These are phyloP conservation scores for Hypoxylon sp. DNA, from an alignment of 2,329 filamentous ascomycete genomes.

Conservation along the genomic window DNA sequence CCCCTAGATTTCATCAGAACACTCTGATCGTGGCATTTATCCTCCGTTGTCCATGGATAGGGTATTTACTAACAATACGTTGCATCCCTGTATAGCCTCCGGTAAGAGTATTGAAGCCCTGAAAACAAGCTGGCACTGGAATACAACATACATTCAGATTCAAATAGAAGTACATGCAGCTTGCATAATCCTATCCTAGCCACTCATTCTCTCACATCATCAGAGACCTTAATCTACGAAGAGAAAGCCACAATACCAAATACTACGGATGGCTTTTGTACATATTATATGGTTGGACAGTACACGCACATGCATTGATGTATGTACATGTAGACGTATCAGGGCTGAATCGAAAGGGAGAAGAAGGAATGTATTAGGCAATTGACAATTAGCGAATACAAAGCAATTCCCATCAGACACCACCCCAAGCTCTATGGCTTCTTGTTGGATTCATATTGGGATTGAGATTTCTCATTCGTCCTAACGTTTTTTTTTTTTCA, in stretches of 20 bases:
- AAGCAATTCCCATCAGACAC: conserved; percentile 8
- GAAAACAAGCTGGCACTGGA: conserved; percentile 31
- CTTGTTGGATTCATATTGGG: conserved; percentile 20
- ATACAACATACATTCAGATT: conserved; percentile 37
- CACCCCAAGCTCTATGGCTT: conserved; percentile 5
- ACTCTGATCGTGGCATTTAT: too few species aligned
- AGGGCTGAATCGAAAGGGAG: conserved; percentile 4
- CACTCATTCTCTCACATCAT: conserved; percentile 24
- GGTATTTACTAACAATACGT: too few species aligned
- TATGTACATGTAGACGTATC: conserved; percentile 8
- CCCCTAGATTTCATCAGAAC: conserved; percentile 7
- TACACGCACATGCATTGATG: too few species aligned
- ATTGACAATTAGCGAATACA: too few species aligned
- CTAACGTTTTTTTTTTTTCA: conserved; percentile 8
- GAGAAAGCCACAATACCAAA: conserved; percentile 31
- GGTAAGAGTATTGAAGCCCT: too few species aligned
- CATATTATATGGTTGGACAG: too few species aligned
- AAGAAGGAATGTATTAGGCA: too few species aligned
- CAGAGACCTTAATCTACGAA: conserved; percentile 25
- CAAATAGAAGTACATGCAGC: conserved; percentile 39
- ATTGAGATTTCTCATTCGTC: conserved; percentile 29
- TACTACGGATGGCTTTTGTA: conserved; percentile 13
- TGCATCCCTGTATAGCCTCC: too few species aligned
- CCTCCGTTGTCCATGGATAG: too few species aligned
- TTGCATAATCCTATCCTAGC: conserved; percentile 33